Conservation (phyloP, 2,329 filamentous ascomycete species). For the Hymenoscyphus linearis region DNA sequence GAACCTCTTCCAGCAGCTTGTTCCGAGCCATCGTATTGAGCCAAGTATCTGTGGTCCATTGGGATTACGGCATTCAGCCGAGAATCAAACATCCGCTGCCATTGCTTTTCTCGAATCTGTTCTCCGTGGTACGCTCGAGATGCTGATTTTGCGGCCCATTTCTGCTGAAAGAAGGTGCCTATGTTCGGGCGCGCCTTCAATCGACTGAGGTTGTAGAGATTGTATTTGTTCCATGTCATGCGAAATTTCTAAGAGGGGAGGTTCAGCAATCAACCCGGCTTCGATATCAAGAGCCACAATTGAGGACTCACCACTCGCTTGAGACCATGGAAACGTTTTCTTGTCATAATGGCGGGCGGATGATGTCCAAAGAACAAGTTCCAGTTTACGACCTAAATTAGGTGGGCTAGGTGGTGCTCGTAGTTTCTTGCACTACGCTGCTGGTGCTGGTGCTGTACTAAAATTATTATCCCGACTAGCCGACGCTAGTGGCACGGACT, state of each 20-base stretch:
- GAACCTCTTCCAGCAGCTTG: conserved; percentile 79
- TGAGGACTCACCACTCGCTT: conserved; percentile 53
- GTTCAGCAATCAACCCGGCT: conserved; percentile 7
- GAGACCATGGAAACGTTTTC: conserved; percentile 62
- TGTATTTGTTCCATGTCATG: conserved; percentile 97
- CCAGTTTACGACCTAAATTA: neutral
- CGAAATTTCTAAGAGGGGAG: conserved; percentile 67
- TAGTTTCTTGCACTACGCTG: no score
- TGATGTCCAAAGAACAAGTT: neutral
- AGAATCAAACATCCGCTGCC: conserved; percentile 86
- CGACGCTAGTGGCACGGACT: neutral
- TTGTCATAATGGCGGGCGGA: conserved; percentile 34
- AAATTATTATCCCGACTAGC: neutral
- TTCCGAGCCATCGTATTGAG: conserved; percentile 73
- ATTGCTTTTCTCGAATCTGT: conserved; percentile 86
- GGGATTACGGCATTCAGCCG: conserved; percentile 77
- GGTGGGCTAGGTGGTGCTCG: neutral
- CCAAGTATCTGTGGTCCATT: conserved; percentile 78
- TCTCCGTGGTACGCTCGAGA: conserved; percentile 90
- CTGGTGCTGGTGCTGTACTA: neutral
- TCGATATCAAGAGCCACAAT: neutral
- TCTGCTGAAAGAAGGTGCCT: conserved; percentile 92
- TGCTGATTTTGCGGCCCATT: conserved; percentile 85
- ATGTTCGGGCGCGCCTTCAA: conserved; percentile 39
- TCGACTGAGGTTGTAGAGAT: conserved; percentile 79